Evolutionary conservation across 1,284 basidiomycete species (phyloP).

Genomic region (Neotropicomus parvogracilis): DNA sequence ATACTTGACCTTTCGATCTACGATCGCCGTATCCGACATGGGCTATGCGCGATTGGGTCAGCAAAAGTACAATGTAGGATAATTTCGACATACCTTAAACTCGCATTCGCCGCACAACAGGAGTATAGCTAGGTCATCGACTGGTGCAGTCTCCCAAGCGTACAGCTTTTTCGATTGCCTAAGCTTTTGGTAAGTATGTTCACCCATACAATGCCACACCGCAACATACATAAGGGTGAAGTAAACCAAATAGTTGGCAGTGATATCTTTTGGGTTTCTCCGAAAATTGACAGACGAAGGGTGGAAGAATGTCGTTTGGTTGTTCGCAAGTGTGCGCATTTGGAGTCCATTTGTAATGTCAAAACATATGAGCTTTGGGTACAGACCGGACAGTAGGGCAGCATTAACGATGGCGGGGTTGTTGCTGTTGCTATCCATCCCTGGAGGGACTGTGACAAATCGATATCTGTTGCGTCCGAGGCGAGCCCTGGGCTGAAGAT

Average conservation of each 20-base stretch:
- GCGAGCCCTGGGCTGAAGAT: constrained; percentile 52
- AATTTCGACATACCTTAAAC: constrained; percentile 60
- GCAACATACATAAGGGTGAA: constrained; percentile 81
- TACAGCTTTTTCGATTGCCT: constrained; percentile 93
- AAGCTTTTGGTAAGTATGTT: constrained; percentile 15
- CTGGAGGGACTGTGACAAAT: constrained; percentile 74
- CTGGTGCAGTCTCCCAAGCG: constrained; percentile 94
- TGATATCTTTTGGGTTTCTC: constrained; percentile 65
- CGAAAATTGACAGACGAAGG: constrained; percentile 90
- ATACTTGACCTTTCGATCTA: constrained; percentile 87
- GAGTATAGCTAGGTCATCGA: constrained; percentile 81
- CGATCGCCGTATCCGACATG: constrained; percentile 63
- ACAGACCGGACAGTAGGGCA: constrained; percentile 84
- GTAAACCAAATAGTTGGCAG: constrained; percentile 74
- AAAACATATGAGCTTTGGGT: constrained; percentile 84
- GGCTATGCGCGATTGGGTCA: constrained; percentile 45
- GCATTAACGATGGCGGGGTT: constrained; percentile 73
- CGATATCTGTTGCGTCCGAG: constrained; percentile 71
- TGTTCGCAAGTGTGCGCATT: constrained; percentile 86
- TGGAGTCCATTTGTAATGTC: constrained; percentile 56
- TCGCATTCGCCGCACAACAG: constrained; percentile 92
- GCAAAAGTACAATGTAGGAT: not conserved
- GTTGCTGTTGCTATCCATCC: constrained; percentile 68
- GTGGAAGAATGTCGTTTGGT: constrained; percentile 81
- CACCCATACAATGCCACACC: not conserved